These are phyloP conservation scores for Elaphomyces granulatus DNA, from an alignment of 495 filamentous ascomycete genomes.

Conservation along the genomic window DNA sequence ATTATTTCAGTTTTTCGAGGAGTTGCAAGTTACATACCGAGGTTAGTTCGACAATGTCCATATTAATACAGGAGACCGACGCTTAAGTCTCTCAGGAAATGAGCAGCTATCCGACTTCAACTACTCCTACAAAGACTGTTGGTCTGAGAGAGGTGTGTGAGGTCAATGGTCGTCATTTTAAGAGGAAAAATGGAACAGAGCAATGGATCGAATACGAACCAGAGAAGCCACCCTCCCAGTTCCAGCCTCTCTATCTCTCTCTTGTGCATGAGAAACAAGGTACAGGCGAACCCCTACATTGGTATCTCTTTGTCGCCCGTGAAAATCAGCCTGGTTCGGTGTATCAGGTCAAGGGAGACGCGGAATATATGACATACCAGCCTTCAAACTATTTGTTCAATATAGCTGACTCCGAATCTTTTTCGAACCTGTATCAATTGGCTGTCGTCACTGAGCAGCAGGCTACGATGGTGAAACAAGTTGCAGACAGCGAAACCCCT, in stretches of 20 bases:
- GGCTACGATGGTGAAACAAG: conserved; percentile 2
- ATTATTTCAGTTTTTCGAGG: too few species aligned
- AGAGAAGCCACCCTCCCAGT: neutral
- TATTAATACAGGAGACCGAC: too few species aligned
- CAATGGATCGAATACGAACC: conserved; percentile 5
- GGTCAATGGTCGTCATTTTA: conserved; percentile 9
- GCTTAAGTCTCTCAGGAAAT: too few species aligned
- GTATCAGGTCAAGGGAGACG: conserved; percentile 14
- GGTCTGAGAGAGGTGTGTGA: conserved; percentile 13
- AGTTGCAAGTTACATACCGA: too few species aligned
- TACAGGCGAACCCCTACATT: conserved; percentile 12
- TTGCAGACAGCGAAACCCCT: conserved; percentile 9
- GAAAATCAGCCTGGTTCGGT: conserved; percentile 9
- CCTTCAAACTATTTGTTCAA: conserved; percentile 6
- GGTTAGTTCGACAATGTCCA: too few species aligned
- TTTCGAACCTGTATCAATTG: conserved; percentile 6
- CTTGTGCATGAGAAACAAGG: conserved; percentile 10
- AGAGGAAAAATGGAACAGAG: conserved; percentile 4
- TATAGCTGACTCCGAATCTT: neutral
- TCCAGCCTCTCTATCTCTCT: conserved; percentile 8
- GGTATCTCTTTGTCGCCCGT: conserved; percentile 12
- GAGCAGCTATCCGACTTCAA: neutral
- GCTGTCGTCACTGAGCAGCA: conserved; percentile 7
- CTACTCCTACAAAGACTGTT: conserved; percentile 4
- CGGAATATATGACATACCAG: conserved; percentile 12